Evolutionary conservation across 148 eudicot genomes (phyloP).

Genomic region (Heliosperma pusillum): DNA sequence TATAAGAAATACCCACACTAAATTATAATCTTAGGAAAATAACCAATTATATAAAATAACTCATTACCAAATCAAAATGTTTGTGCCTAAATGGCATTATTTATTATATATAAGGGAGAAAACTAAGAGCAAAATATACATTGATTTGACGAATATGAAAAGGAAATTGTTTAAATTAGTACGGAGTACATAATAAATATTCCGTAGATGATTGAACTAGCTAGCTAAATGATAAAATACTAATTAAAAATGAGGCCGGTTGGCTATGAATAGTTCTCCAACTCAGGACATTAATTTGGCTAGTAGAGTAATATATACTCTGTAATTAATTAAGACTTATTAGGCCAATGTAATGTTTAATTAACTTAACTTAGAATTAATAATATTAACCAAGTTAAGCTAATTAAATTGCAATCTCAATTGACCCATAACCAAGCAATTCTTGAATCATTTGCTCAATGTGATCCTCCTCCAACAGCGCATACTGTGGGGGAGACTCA

Average conservation of each 20-base stretch:
- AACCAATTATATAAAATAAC: too few species aligned
- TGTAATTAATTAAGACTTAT: constrained; percentile 5
- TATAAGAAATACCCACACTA: background rate
- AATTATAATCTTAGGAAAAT: too few species aligned
- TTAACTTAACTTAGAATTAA: constrained; percentile 12
- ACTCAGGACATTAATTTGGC: constrained; percentile 27
- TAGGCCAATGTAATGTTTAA: constrained; percentile 18
- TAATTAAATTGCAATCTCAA: constrained; percentile 42
- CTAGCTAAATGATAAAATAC: too few species aligned
- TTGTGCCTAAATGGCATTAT: constrained; percentile 8
- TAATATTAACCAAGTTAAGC: constrained; percentile 6
- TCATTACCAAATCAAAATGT: too few species aligned
- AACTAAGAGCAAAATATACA: constrained; percentile 27
- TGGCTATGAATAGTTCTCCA: constrained; percentile 25
- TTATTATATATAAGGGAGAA: constrained; percentile 20
- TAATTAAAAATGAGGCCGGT: constrained; percentile 33
- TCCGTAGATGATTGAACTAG: too few species aligned
- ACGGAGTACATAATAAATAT: too few species aligned
- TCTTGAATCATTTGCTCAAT: constrained; percentile 93
- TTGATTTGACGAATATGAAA: background rate
- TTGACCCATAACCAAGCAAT: constrained; percentile 62
- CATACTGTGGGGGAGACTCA: constrained; percentile 31
- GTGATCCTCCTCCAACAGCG: constrained; percentile 63
- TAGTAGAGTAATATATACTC: too few species aligned
- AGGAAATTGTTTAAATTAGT: constrained; percentile 16